Base-by-base conservation (phyloP, 306 rosid genomes). In the Inga oerstediana region DNA sequence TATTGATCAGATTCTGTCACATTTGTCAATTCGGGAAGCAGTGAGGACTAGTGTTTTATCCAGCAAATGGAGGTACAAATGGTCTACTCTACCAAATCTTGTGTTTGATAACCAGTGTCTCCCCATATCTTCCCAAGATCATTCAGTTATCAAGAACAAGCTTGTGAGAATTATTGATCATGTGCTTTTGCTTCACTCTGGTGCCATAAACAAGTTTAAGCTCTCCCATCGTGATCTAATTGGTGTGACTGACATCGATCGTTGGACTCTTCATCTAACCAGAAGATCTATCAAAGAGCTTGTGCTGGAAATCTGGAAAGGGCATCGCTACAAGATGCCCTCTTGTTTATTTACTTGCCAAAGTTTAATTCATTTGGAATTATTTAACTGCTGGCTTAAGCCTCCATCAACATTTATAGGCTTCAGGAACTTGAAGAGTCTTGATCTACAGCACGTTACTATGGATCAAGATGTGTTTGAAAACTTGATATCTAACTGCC, bases 381-480 rank as follows among this genome's bases (percentile, higher is more conserved):
- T 88, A 14, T 90, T 87, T 68, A 87, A 90, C 61, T 92, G 93
- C 72, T 83, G 80, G 83, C 87, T 90, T 51, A 88, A 81, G 69
- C 93, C 96, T 61, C 90, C 96, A 2, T 86, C 83, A n/a, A 78
- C 85, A 15, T 87, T 90, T 84, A 45, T 61, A 78, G 91, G 92
- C 72, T 90, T 92, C 56, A 84, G 59, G 83, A 90, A 81, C 82
- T 87, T 90, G 86, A 90, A 86, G 81, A 88, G 90, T 85, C 92
- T 92, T 88, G 92, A 92, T 88, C 85, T 92, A 85, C 93, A 88
- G 80, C 87, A 84, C 84, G 91, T 92, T 79, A 90, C 91, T 78
- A 44, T 92, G 88, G 78, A 88, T 72, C 95, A 85, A 81, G 87
- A 65, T 86, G 91, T 44, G 83, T 88, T 91, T 37, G 89, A 88